Percentiles rank a stretch among this genome's conserved stretches.
Evolutionary conservation across 192 early-diverging fungal species (phyloP).

Genomic region (Backusella liffmaniae): DNA sequence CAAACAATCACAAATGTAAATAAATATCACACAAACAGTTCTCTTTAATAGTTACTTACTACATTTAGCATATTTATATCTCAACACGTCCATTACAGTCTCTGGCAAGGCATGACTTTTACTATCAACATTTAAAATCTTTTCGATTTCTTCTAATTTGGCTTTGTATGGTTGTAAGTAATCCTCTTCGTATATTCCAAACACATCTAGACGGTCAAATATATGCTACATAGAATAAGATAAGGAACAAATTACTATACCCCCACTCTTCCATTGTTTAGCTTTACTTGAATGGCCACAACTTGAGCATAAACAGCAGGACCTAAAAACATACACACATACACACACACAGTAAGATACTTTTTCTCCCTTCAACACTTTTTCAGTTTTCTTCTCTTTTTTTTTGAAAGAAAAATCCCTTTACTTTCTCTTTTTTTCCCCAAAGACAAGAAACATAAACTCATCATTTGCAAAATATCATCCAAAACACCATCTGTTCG

Average conservation of each 20-base stretch:
- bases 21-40: not conserved
- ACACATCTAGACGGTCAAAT: constrained; percentile 59
- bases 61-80: constrained; percentile 39
- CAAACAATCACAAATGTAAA: constrained; percentile 17
- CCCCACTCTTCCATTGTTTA: not conserved
- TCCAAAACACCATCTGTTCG: constrained; percentile 67
- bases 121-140: constrained; percentile 57
- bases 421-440: constrained; percentile 74
- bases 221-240: constrained; percentile 45
- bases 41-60: constrained; percentile 20
- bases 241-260: not conserved
- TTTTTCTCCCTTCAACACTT: not conserved
- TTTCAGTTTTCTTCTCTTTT: not conserved
- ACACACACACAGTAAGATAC: not conserved
- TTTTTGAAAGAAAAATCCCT: not conserved
- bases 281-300: constrained; percentile 27
- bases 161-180: constrained; percentile 58
- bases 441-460: constrained; percentile 69
- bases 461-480: constrained; percentile 73
- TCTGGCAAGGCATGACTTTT: constrained; percentile 38
- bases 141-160: constrained; percentile 55
- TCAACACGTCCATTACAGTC: constrained; percentile 39
- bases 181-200: constrained; percentile 55
- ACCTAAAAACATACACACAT: not conserved
- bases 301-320: constrained; percentile 35